phyloP scores from a whole-genome alignment of 495 filamentous ascomycete species.

The Penicillium coffeae region DNA sequence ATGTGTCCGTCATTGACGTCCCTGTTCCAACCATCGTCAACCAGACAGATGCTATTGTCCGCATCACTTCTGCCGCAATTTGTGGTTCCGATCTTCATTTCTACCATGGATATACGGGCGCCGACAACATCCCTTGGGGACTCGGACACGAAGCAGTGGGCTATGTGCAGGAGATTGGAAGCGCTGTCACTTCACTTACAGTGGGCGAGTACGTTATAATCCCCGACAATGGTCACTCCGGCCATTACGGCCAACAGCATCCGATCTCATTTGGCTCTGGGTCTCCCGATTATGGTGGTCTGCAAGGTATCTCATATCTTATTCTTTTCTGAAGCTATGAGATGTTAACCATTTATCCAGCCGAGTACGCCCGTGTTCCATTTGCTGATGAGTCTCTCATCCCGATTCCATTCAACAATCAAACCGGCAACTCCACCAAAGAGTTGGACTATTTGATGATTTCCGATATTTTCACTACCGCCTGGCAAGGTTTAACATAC shows the following conservation, averaged over 20 bases:
- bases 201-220: background rate
- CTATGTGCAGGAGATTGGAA: background rate
- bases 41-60: constrained; percentile 12
- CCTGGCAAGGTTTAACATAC: constrained; percentile 21
- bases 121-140: background rate
- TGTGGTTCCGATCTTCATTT: constrained; percentile 29
- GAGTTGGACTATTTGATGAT: constrained; percentile 31
- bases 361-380: constrained; percentile 26
- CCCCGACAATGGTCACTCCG: background rate
- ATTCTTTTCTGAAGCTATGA: background rate
- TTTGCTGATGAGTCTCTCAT: constrained; percentile 28
- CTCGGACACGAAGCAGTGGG: background rate
- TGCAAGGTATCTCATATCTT: background rate
- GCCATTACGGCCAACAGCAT: constrained; percentile 6
- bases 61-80: constrained; percentile 20
- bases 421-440: constrained; percentile 1
- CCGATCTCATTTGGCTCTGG: constrained; percentile 1
- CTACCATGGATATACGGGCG: constrained; percentile 14
- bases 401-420: constrained; percentile 14
- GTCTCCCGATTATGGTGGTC: background rate
- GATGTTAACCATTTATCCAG: background rate
- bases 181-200: background rate
- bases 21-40: constrained; percentile 9
- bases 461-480: constrained; percentile 34
- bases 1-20: constrained; percentile 8